A percentile compares a stretch with the other conserved stretches of the same genome.
These are phyloP conservation scores for Pholiota conissans DNA, from an alignment of 768 basidiomycete genomes.

Conservation along the genomic window DNA sequence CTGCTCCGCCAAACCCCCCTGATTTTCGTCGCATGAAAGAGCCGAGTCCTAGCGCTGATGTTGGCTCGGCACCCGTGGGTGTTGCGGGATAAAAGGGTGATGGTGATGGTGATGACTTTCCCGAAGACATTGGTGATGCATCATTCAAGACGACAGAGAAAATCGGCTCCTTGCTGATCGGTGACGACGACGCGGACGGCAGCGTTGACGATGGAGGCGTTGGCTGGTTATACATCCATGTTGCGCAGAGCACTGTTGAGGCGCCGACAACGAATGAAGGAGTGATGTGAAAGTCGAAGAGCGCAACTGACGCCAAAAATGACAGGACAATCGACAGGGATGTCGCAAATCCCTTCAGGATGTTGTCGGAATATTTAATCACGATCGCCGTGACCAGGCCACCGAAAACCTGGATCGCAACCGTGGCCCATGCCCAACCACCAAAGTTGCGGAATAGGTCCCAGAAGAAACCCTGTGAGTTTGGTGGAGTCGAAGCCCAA, in stretches of 20 bases:
- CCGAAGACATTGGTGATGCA: constrained; percentile 16
- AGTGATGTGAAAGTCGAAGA: constrained; percentile 89
- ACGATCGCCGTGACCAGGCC: constrained; percentile 91
- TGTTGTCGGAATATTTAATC: constrained; percentile 93
- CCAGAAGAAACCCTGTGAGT: constrained; percentile 38
- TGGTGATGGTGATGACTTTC: constrained; percentile 18
- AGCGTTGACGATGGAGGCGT: constrained; percentile 5
- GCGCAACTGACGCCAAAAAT: constrained; percentile 86
- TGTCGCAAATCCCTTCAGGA: constrained; percentile 93
- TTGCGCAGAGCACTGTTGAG: constrained; percentile 79
- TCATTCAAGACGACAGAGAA: constrained; percentile 22
- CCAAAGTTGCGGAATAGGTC: constrained; percentile 85
- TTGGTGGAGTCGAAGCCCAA: constrained; percentile 38
- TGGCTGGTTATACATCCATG: constrained; percentile 89
- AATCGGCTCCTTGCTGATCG: constrained; percentile 16
- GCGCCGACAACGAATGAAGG: constrained; percentile 85
- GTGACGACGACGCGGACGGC: constrained; percentile 26
- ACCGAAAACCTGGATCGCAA: constrained; percentile 86
- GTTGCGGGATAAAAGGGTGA: constrained; percentile 19
- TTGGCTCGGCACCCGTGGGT: constrained; percentile 5
- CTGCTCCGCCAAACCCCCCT: constrained; percentile 20
- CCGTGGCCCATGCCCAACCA: constrained; percentile 89
- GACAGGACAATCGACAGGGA: constrained; percentile 92
- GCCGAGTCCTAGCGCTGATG: constrained; percentile 11
- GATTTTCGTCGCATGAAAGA: constrained; percentile 25